Conservation (phyloP, 2,329 filamentous ascomycete species). For the Fusarium solani-melongenae region DNA sequence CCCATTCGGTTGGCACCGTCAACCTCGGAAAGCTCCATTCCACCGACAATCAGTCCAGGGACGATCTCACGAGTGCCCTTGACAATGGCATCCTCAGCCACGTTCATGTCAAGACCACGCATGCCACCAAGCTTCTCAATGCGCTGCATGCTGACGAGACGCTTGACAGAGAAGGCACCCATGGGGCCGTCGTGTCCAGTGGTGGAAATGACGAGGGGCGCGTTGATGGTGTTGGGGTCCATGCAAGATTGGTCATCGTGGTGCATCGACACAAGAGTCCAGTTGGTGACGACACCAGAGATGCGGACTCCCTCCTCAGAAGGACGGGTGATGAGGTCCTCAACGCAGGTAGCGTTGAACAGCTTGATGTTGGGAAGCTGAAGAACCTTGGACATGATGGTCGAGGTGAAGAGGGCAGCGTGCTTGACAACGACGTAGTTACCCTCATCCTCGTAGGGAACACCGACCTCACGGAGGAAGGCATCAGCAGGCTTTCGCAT, state of each 20-base stretch:
- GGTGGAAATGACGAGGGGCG: constrained; percentile 86
- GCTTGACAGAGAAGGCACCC: constrained; percentile 90
- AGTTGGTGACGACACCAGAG: constrained; percentile 93
- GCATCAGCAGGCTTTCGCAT: constrained; percentile 92
- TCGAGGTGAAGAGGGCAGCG: constrained; percentile 91
- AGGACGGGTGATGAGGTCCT: constrained; percentile 89
- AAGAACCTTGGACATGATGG: constrained; percentile 84
- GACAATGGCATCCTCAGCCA: constrained; percentile 91
- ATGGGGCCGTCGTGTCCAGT: constrained; percentile 93
- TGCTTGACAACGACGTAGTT: constrained; percentile 94
- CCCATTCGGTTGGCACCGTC: constrained; percentile 95
- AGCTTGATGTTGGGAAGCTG: constrained; percentile 92
- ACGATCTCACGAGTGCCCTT: constrained; percentile 90
- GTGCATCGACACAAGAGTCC: constrained; percentile 90
- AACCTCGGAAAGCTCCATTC: constrained; percentile 92
- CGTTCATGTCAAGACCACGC: constrained; percentile 93
- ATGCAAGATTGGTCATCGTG: constrained; percentile 94
- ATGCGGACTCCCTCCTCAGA: constrained; percentile 71
- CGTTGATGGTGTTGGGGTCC: constrained; percentile 98
- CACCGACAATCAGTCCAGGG: constrained; percentile 89
- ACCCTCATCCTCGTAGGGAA: constrained; percentile 89
- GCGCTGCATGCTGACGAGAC: constrained; percentile 87
- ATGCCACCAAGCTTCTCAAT: constrained; percentile 89
- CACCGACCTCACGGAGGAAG: constrained; percentile 83
- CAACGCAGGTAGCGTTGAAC: constrained; percentile 93